These are phyloP conservation scores for Hemileccinum impolitum DNA, from an alignment of 768 basidiomycete species.

Conservation along the genomic window DNA sequence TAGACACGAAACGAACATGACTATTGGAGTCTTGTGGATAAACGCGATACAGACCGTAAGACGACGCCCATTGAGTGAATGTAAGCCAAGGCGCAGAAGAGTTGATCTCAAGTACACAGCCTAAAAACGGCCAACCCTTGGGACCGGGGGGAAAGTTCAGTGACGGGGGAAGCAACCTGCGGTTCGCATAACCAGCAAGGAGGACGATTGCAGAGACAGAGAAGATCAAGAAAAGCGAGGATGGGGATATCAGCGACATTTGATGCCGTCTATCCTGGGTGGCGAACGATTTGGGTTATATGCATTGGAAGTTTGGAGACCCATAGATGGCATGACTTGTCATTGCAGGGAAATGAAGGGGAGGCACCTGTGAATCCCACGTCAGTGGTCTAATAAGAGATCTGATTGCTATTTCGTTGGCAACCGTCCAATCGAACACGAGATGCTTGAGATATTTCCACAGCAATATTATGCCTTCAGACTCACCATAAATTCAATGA, in stretches of 20 bases:
- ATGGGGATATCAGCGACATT: constrained; percentile 8
- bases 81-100: constrained; percentile 29
- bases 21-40: not conserved
- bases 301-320: not conserved
- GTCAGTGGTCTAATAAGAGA: not conserved
- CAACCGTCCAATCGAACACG: not conserved
- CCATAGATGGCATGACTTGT: constrained; percentile 8
- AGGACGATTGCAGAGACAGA: constrained; percentile 9
- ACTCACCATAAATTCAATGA: too few species aligned
- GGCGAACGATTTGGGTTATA: constrained; percentile 15
- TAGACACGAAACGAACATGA: constrained; percentile 9
- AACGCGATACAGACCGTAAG: constrained; percentile 18
- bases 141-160: constrained; percentile 29
- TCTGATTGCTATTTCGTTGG: not conserved
- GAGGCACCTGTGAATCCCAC: constrained; percentile 5
- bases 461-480: too few species aligned
- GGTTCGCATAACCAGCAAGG: constrained; percentile 9
- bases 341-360: constrained; percentile 5
- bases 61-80: constrained; percentile 31
- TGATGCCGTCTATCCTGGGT: not conserved
- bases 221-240: constrained; percentile 6
- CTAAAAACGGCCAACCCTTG: constrained; percentile 30
- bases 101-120: constrained; percentile 26
- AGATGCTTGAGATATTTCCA: too few species aligned
- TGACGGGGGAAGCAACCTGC: not conserved